phyloP scores from a whole-genome alignment of 495 filamentous ascomycete species.

The Neurospora africana region DNA sequence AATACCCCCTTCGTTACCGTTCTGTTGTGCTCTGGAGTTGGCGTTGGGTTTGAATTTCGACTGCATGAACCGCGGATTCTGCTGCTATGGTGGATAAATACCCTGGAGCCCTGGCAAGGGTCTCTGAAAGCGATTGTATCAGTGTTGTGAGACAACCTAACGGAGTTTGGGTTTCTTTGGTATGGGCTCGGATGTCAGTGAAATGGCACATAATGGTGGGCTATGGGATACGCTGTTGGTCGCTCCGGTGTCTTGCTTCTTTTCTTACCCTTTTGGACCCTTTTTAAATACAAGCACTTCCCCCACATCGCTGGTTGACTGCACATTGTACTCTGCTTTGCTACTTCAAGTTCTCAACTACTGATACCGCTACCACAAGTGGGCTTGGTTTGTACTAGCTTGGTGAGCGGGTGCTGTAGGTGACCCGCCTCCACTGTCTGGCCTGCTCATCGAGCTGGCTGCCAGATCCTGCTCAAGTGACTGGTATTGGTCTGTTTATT shows the following conservation, averaged over 20 bases:
- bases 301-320: background rate
- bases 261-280: background rate
- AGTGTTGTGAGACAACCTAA: background rate
- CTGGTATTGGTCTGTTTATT: background rate
- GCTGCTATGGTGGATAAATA: background rate
- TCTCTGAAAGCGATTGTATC: background rate
- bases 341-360: background rate
- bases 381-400: background rate
- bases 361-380: background rate
- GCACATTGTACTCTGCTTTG: background rate
- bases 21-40: background rate
- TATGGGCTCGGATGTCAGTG: background rate
- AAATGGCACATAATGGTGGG: background rate
- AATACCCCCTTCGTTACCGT: slow-evolving; percentile 1
- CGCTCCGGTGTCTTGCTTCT: background rate
- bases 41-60: background rate
- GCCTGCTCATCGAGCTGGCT: background rate
- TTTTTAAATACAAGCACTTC: background rate
- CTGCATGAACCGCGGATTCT: background rate
- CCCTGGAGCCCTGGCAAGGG: background rate
- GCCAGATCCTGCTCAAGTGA: background rate
- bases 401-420: background rate
- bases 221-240: background rate
- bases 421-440: background rate
- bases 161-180: background rate